Evolutionary conservation across 2,329 filamentous ascomycete species (phyloP), one percentile per base, ranked within the genome.

Genomic region (Penicillium sp.): DNA sequence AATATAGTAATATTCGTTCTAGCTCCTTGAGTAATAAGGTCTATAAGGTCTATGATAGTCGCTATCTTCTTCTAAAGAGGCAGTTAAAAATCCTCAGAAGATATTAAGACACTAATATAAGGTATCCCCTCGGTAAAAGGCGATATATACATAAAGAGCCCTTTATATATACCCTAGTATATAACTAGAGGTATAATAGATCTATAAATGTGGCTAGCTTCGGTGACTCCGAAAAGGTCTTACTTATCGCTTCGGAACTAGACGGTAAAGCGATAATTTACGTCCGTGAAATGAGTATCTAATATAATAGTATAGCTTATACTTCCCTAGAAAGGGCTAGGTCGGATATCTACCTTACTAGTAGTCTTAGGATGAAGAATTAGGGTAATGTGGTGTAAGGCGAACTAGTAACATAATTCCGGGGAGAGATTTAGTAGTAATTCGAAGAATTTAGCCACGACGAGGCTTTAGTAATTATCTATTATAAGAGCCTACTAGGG

Each of bases 301-400:
- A 65, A 57, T 54, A 63, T 63, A 53, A 56, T 38, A 15, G 60
- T 65, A 53, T 65, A 65, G 58, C 63, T 65, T 56, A 65, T 63
- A 40, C 60, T 65, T 47, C 58, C 55, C 55, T 65, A 54, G 40
- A 62, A 60, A 53, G 47, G 57, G 17, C 60, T 65, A n/a, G 60
- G 51, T 55, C 60, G 53, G 35, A 64, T 42, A 30, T 62, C 59
- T 62, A 58, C 44, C 50, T 60, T 62, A 44, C 59, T 44, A 44
- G 62, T 60, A 37, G 56, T 33, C 30, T 58, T 62, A 19, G 56
- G 60, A 56, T 57, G 19, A 56, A 65, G 30, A 38, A 56, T 56
- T n/a, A 53, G 59, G 28, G 53, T 44, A 62, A 62, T 56, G 50
- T 60, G 35, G 44, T 58, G 56, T 57, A 65, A 65, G 53, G 57